Evolutionary conservation across 1,284 basidiomycete genomes (phyloP).

Genomic region (Meripilus lineatus): DNA sequence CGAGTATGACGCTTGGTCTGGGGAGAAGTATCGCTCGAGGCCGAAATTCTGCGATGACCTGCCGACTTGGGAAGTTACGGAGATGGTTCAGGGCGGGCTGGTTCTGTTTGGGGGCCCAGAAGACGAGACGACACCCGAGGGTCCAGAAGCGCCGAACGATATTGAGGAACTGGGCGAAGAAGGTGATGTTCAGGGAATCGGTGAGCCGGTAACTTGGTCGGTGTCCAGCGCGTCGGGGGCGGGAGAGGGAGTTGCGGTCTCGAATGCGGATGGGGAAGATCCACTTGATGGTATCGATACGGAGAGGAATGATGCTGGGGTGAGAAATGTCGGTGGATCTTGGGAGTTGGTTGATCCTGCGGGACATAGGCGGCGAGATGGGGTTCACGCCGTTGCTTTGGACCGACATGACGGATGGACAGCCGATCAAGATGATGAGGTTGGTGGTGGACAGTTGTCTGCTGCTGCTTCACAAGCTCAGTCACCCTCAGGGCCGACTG

Average conservation of each 20-base stretch:
- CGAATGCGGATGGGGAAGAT: neutral
- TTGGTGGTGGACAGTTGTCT: no score
- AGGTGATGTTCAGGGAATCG: no score
- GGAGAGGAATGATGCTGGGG: neutral
- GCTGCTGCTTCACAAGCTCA: no score
- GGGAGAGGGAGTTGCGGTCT: neutral
- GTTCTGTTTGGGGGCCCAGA: no score
- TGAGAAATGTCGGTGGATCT: neutral
- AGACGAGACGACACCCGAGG: no score
- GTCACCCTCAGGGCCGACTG: no score
- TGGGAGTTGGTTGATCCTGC: neutral
- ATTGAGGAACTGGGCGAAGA: no score
- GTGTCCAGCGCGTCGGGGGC: no score
- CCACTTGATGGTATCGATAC: neutral
- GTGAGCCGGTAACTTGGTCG: no score
- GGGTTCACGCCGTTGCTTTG: no score
- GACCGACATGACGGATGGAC: no score
- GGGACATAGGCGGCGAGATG: neutral
- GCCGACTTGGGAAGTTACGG: slow-evolving; percentile 22
- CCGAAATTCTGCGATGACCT: slow-evolving; percentile 22
- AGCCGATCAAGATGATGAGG: no score
- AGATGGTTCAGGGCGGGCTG: slow-evolving; percentile 17
- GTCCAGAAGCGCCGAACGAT: neutral
- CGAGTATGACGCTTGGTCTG: slow-evolving; percentile 23
- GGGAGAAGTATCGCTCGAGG: slow-evolving; percentile 10